Conservation (phyloP, 2,329 filamentous ascomycete species). For the Apiospora rasikravindrae region DNA sequence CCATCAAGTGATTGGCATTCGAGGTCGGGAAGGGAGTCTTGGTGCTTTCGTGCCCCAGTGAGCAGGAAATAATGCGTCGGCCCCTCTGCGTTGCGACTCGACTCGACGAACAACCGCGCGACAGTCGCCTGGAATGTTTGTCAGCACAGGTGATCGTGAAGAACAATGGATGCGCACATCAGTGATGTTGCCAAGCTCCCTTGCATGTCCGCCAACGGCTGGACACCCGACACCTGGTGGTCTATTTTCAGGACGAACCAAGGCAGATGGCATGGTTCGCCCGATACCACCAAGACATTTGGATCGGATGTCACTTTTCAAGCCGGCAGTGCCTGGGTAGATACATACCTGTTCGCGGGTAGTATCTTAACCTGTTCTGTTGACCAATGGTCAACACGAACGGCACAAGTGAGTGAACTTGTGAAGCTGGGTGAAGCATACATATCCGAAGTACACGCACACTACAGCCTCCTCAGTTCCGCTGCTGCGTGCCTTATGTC, state of each 20-base stretch:
- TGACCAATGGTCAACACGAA: neutral
- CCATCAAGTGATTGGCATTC: neutral
- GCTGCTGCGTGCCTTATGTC: neutral
- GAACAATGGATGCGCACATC: neutral
- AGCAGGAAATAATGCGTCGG: neutral
- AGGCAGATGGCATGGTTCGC: neutral
- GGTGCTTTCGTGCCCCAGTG: neutral
- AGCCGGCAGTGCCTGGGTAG: neutral
- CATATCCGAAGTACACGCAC: neutral
- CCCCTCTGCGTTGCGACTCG: neutral
- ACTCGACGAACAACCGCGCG: neutral
- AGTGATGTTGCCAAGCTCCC: neutral
- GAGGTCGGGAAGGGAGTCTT: neutral
- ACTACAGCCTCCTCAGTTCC: neutral
- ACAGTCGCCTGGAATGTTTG: conserved; percentile 6
- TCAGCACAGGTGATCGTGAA: neutral
- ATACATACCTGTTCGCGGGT: neutral
- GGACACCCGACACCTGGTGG: neutral
- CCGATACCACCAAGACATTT: neutral
- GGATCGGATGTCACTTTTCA: neutral
- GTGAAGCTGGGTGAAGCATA: neutral
- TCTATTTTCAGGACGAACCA: neutral
- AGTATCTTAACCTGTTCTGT: neutral
- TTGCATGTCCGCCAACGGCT: neutral
- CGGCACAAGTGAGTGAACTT: neutral